Evolutionary conservation across 1,284 basidiomycete genomes (phyloP), one percentile per base, ranked within the genome.

Genomic region (Leccinum pachyderme): DNA sequence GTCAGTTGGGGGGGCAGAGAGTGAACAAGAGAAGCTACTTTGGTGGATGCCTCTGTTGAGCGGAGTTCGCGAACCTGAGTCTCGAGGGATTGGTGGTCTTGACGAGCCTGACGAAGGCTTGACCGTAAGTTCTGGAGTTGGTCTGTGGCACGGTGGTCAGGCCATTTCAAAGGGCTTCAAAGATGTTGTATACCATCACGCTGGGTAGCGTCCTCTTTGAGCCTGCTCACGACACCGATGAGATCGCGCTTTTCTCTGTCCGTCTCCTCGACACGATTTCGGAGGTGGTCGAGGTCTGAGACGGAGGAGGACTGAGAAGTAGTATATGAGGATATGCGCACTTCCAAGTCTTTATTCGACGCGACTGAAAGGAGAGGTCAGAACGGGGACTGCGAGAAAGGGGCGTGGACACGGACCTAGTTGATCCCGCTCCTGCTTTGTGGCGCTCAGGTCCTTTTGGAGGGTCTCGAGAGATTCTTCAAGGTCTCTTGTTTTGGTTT

Each of bases 161-260:
- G 57, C 43, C 22, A 51, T 33, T 9, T 35, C 13, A 29, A 5
- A 35, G 32, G 29, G 15, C 28, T 35, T 25, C 27, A 32, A 28
- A 49, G 5, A 49, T 4, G 18, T 15, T 9, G 7, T 15, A 58
- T 72, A 87, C 86, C 86, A 62, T 91, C 87, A 52, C 84, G 80
- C 64, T 88, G 83, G 13, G 78, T 64, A 47, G 77, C 74, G 60
- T 92, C 90, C 61, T 88, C 82, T 67, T 88, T 86, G 55, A 90
- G 68, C 51, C 88, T 79, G 67, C 83, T 89, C 9, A 92, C 81
- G 25, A 90, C 84, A 37, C 77, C 79, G 37, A 93, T 75, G 49
- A 93, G 77, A 58, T 91, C 89, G 28, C 89, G 81, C 69, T 92
- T 93, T 74, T 93, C 91, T 46, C 84, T 78, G 61, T 92, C 89